Conservation (phyloP, 2,329 filamentous ascomycete species). For the Aspergillus terreus region DNA sequence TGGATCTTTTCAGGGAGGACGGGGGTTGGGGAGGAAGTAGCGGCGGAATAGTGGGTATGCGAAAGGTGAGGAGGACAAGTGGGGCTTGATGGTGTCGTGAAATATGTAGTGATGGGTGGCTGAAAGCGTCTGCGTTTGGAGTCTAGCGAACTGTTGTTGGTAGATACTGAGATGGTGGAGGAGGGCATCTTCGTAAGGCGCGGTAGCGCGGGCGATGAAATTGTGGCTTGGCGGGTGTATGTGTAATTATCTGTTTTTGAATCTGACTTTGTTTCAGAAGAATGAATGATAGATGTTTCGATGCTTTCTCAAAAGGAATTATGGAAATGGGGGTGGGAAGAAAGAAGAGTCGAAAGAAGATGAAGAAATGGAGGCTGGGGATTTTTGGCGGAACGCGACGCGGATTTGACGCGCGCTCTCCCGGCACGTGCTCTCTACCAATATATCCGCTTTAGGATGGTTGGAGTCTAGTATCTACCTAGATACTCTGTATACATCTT, state of each 20-base stretch:
- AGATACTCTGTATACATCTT: not conserved
- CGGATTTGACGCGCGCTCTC: constrained; percentile 15
- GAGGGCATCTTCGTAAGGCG: constrained; percentile 14
- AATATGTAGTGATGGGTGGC: constrained; percentile 41
- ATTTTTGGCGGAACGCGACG: constrained; percentile 19
- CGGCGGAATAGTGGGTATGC: constrained; percentile 38
- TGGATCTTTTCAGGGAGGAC: constrained; percentile 65
- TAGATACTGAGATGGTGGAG: constrained; percentile 10
- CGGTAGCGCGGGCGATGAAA: not conserved
- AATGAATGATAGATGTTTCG: not conserved
- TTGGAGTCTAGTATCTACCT: constrained; percentile 1
- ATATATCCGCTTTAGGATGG: constrained; percentile 21
- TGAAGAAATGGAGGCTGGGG: constrained; percentile 15
- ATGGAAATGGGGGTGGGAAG: constrained; percentile 6
- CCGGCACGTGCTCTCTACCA: constrained; percentile 13
- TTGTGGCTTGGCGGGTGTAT: not conserved
- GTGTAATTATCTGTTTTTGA: not conserved
- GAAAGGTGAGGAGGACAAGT: constrained; percentile 23
- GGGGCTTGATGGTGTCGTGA: constrained; percentile 17
- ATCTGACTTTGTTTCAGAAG: not conserved
- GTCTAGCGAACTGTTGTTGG: constrained; percentile 18
- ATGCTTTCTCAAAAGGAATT: not conserved
- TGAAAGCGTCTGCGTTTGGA: constrained; percentile 45
- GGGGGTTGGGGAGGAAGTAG: constrained; percentile 43
- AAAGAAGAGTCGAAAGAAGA: constrained; percentile 5